Conservation (phyloP, 164 flowering plant species). For the Cinnamomum chago region DNA sequence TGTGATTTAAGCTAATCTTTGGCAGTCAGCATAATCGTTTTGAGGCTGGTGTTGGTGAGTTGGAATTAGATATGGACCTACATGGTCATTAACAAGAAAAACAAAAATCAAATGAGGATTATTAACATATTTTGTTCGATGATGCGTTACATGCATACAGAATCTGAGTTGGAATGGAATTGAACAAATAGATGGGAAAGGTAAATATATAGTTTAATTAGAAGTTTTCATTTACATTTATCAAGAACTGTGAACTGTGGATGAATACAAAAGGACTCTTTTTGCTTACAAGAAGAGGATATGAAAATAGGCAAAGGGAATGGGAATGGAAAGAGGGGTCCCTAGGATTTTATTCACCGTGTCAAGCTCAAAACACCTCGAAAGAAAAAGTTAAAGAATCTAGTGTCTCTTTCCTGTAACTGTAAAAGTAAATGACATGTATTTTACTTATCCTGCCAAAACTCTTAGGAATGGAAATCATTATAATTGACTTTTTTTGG, state of each 20-base stretch:
- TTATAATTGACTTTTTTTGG: neutral
- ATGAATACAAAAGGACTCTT: neutral
- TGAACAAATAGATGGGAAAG: neutral
- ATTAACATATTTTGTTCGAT: no score
- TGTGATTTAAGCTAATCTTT: no score
- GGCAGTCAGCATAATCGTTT: no score
- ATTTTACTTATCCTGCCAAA: neutral
- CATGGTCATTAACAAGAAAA: no score
- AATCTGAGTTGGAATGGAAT: no score
- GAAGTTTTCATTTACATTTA: no score
- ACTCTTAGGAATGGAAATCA: neutral
- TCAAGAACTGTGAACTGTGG: neutral
- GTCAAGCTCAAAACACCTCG: neutral
- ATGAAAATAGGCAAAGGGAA: neutral
- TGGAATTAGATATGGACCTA: no score
- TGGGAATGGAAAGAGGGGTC: neutral
- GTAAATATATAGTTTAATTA: neutral
- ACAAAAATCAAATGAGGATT: no score
- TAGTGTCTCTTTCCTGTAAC: neutral
- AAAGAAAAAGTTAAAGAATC: neutral
- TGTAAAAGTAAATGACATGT: neutral
- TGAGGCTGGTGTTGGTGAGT: no score
- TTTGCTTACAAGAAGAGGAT: neutral
- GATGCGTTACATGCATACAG: no score
- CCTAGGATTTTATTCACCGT: neutral